Conservation (phyloP, 805 yeast species). For the Deakozyma indianensis region DNA sequence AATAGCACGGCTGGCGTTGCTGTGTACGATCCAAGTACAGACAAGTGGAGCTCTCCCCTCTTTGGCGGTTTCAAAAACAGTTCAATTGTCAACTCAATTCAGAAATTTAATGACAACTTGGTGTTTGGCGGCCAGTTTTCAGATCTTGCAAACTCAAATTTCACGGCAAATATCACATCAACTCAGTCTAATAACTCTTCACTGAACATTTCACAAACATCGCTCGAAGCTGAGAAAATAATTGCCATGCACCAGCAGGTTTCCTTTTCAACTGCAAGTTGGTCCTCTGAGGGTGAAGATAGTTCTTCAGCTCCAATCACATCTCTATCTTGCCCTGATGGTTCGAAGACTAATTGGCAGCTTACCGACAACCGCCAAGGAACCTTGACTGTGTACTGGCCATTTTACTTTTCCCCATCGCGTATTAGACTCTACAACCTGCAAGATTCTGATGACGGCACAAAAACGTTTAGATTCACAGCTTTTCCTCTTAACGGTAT, state of each 20-base stretch:
- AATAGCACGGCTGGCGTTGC: constrained; percentile 44
- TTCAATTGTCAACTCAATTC: constrained; percentile 48
- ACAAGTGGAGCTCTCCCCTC: constrained; percentile 33
- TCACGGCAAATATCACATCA: constrained; percentile 14
- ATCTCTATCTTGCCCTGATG: constrained; percentile 43
- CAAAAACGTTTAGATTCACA: constrained; percentile 51
- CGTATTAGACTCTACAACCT: constrained; percentile 63
- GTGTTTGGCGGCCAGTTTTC: constrained; percentile 70
- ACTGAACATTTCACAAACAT: constrained; percentile 37
- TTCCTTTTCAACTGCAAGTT: constrained; percentile 12
- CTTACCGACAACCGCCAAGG: constrained; percentile 36
- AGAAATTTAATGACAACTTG: constrained; percentile 31
- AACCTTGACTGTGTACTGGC: constrained; percentile 48
- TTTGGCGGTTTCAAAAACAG: constrained; percentile 64
- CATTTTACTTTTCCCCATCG: constrained; percentile 46
- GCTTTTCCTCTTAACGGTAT: constrained; percentile 75
- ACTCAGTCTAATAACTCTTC: constrained; percentile 4
- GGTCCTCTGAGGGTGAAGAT: constrained; percentile 11
- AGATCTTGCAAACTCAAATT: constrained; percentile 38
- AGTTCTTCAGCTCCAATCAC: background rate
- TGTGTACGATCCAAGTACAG: constrained; percentile 38
- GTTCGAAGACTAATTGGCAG: constrained; percentile 33
- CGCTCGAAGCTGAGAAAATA: constrained; percentile 38
- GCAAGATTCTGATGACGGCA: constrained; percentile 30
- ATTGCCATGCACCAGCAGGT: constrained; percentile 9